phyloP scores from a whole-genome alignment of 805 yeast genomes.

The Candida xiaguanensis region DNA sequence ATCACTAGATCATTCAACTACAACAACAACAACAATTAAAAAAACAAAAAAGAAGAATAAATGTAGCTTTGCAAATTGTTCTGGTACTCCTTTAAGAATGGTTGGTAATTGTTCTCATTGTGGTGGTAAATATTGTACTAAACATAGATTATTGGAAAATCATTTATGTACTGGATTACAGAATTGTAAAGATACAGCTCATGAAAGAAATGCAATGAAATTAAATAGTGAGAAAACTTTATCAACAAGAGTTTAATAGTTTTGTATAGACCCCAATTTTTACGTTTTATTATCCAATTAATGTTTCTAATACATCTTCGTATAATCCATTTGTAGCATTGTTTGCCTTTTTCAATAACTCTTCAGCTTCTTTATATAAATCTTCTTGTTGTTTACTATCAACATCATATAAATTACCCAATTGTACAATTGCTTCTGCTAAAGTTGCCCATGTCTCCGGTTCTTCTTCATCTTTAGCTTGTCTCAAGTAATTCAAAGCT shows the following conservation, averaged over 20 bases:
- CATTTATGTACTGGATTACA: conserved; percentile 78
- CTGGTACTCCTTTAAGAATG: conserved; percentile 58
- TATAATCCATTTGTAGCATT: conserved; percentile 76
- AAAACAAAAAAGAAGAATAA: conserved; percentile 37
- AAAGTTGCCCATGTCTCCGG: conserved; percentile 79
- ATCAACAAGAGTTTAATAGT: conserved; percentile 54
- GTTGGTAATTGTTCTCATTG: conserved; percentile 86
- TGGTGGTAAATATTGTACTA: conserved; percentile 79
- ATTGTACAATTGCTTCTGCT: conserved; percentile 80
- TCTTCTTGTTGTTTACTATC: conserved; percentile 66
- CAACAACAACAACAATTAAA: conserved; percentile 18
- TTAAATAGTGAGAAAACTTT: conserved; percentile 84
- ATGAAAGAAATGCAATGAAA: conserved; percentile 79
- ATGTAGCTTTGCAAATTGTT: conserved; percentile 57
- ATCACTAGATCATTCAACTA: conserved; percentile 2
- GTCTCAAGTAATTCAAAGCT: conserved; percentile 56
- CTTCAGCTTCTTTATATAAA: conserved; percentile 67
- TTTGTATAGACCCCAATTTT: neutral
- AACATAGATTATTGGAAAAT: conserved; percentile 82
- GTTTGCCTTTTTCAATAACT: conserved; percentile 64
- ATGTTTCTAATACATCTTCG: conserved; percentile 58
- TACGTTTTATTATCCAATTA: conserved; percentile 16
- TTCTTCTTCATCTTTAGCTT: conserved; percentile 65
- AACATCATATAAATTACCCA: conserved; percentile 69
- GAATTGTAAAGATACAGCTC: conserved; percentile 76